Base-by-base conservation (phyloP, 768 basidiomycete species). In the Psilocybe cyanescens region DNA sequence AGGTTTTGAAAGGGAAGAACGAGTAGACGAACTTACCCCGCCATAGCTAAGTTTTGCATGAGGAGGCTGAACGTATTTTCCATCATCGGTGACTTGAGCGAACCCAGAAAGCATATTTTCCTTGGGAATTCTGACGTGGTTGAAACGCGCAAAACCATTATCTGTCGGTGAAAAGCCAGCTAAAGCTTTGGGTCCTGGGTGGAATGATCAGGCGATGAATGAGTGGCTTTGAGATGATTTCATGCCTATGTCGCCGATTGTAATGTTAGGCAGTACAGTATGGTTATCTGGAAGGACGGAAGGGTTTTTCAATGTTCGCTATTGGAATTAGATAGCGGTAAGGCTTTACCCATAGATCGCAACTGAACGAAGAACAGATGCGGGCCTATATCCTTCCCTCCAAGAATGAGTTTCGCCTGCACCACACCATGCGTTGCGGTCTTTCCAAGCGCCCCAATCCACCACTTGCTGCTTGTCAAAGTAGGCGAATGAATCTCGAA, bases 401-500 rank as follows among this genome's bases (percentile, higher is more conserved):
- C 79, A 0, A 92, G 75, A 39, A 90, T 84, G 8, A 94, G 76
- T 70, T 88, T 87, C 3, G 92, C 91, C 71, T 92, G 90, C 0
- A 92, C 83, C 12, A 90, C 82, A 4, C 89, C 89, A 69, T 92
- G 90, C 0, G 90, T 91, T 0, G 91, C 84, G 0, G 86, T 88
- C 74, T 86, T 87, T 0, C 86, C 91, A 12, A 90, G 75, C 4
- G 79, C 87, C 7, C 91, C 91, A 57, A 90, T 83, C 92, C 91
- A 94, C 90, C 91, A 94, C 70, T 94, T 94, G 63, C 79, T 84
- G 62, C 88, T 89, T 1, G 90, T 90, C 24, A 91, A 66, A 0
- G 87, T 87, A 0, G 92, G 91, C 1, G 90, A 89, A 68, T 93
- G 81, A 39, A 94, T 85, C 45, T 90, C 88, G 64, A 93, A 92